Evolutionary conservation across 768 basidiomycete genomes (phyloP), one percentile per base, ranked within the genome.

Genomic region (Lactifluus hygrophoroides): DNA sequence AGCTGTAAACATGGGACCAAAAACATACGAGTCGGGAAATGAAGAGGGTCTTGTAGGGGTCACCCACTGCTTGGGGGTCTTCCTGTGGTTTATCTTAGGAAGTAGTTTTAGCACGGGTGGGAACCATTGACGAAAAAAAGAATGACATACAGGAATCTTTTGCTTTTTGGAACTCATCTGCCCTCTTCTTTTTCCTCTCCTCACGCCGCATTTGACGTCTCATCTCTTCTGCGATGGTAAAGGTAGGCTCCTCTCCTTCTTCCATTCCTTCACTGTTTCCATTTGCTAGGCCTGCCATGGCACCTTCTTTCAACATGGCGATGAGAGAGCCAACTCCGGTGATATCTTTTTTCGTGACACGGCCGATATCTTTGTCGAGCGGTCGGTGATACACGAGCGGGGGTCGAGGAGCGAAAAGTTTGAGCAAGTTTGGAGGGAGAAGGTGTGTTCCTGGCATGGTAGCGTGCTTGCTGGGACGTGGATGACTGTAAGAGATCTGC

Each of bases 41-140:
- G 72, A 99, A 99, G 23, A 99, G 77, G 0, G 96, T 98, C 71
- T 98, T 98, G 76, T 97, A 99, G 3, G 96, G 96, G 68, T 99
- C 96, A 2, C 96, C 96, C 42, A 87, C 78, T 32, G 93, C 94
- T 69, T 95, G 85, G 13, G 86, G 56, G 67, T 99, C 94, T 54
- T 95, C 94, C 19, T 87, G 79, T 9, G 96, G 96, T 69, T 94
- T 92, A 74, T 94, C 95, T 97, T 66, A 30, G 62, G 17, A n/a
- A 27, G 21, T 16, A 21, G 14, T 40, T 19, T 49, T 13, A 10
- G 16, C 30, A 58, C 51, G 53, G 62, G 64, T 53, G n/a, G 38
- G 57, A 5, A n/a, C 8, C 7, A 35, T 37, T 60, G 43, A 35
- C n/a, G 16, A 53, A n/a, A 25, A 35, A 37, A 45, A 46, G 27